These are phyloP conservation scores for Biscogniauxia mediterranea DNA, from an alignment of 2,329 filamentous ascomycete species.

Conservation along the genomic window DNA sequence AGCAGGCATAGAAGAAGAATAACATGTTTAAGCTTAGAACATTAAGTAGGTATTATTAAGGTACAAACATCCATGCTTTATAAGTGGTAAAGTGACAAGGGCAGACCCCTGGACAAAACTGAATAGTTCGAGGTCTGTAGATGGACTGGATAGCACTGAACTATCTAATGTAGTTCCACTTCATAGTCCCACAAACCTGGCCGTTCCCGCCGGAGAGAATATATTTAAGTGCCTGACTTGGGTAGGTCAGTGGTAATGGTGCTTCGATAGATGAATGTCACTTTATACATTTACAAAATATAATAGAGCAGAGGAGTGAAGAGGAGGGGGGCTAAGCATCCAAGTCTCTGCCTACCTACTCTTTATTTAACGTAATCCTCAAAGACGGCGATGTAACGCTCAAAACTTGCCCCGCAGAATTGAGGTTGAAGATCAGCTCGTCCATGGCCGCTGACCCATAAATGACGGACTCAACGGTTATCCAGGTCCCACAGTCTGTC, in stretches of 20 bases:
- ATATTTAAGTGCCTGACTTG: neutral
- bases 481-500: slow-evolving; percentile 32
- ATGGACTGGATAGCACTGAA: neutral
- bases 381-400: slow-evolving; percentile 28
- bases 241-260: neutral
- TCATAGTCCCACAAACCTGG: neutral
- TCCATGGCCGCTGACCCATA: slow-evolving; percentile 28
- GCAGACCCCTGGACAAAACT: neutral
- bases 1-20: neutral
- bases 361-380: slow-evolving; percentile 25
- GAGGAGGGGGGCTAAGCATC: neutral
- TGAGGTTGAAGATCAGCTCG: slow-evolving; percentile 28
- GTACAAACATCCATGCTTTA: neutral
- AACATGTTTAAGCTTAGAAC: no score
- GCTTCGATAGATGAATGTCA: no score
- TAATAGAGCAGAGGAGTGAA: neutral
- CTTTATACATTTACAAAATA: neutral
- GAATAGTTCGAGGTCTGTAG: neutral
- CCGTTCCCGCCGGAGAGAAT: neutral
- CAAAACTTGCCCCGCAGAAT: slow-evolving; percentile 22
- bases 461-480: slow-evolving; percentile 28
- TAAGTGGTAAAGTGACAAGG: neutral
- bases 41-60: no score
- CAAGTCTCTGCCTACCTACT: slow-evolving; percentile 9
- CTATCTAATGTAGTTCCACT: neutral